Evolutionary conservation across 2,329 filamentous ascomycete species (phyloP), one percentile per base, ranked within the genome.

Genomic region (Akanthomyces uredinophilus): DNA sequence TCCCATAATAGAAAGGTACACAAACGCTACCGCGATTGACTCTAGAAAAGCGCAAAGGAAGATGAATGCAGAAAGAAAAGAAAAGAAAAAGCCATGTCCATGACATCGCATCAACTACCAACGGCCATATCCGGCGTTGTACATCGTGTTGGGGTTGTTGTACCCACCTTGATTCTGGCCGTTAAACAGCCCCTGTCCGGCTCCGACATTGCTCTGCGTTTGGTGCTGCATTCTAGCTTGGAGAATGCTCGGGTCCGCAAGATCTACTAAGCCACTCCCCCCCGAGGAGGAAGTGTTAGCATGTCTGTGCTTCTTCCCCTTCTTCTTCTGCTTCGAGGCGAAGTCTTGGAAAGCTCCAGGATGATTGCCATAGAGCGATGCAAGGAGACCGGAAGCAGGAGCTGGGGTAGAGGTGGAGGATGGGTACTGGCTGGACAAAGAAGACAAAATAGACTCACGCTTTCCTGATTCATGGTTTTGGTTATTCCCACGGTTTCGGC

Each of bases 281-380:
- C 90, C 90, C 87, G 92, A 96, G 88, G 94, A 98, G 91, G 93
- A 96, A 94, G 94, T 97, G 92, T 97, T 96, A 95, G 92, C 94
- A 89, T 97, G 93, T 88, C 93, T 96, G 86, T 97, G 94, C 92
- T 97, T 97, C 88, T 96, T 97, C 84, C 92, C 92, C 92, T 96
- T 96, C 87, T 96, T 97, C 89, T 96, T 96, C 87, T 96, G 92
- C 88, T 96, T 96, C 82, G 91, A 89, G 81, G 90, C 90, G 81
- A 89, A 88, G 77, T 96, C 92, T 87, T 93, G 90, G 82, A 91
- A 92, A 80, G 87, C 86, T 83, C 90, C 91, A 83, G 89, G 82
- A 81, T 90, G 89, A 75, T 87, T 83, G 81, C 90, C 91, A 83
- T 96, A 96, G 83, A 95, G 91, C 85, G 91, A 90, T 85, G 86